A percentile compares a stretch with the other conserved stretches of the same genome.
Evolutionary conservation across 2,329 filamentous ascomycete species (phyloP).

Genomic region (Colletotrichum limetticola): DNA sequence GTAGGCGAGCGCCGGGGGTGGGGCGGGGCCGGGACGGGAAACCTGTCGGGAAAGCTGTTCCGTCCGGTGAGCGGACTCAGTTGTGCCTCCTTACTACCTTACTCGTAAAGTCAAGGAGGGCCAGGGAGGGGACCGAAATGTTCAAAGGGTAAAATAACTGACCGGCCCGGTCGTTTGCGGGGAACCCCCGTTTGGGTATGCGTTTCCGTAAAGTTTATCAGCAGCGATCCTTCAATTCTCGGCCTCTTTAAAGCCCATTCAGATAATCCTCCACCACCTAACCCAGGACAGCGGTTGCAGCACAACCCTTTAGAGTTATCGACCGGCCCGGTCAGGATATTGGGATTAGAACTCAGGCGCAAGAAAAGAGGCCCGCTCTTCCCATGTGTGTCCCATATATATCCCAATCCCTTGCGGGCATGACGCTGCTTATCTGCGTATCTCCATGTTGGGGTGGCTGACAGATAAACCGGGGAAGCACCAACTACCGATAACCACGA

Average conservation of each 20-base stretch:
- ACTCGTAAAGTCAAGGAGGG: background rate
- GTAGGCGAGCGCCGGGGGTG: background rate
- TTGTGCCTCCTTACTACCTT: background rate
- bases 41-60: background rate
- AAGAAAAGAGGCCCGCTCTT: no score
- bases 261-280: background rate
- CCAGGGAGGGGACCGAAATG: background rate
- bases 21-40: background rate
- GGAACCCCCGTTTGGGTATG: background rate
- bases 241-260: background rate
- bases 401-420: no score
- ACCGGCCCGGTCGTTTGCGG: constrained; percentile 2
- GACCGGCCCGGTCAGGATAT: background rate
- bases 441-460: background rate
- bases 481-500: background rate
- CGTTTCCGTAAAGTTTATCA: background rate
- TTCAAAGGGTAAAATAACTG: background rate
- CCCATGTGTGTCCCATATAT: background rate
- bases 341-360: background rate
- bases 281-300: background rate
- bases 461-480: constrained; percentile 4
- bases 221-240: background rate
- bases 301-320: background rate
- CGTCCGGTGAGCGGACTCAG: background rate
- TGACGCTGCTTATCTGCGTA: background rate